Conservation (phyloP, 495 filamentous ascomycete genomes). For the Annulohypoxylon moriforme region DNA sequence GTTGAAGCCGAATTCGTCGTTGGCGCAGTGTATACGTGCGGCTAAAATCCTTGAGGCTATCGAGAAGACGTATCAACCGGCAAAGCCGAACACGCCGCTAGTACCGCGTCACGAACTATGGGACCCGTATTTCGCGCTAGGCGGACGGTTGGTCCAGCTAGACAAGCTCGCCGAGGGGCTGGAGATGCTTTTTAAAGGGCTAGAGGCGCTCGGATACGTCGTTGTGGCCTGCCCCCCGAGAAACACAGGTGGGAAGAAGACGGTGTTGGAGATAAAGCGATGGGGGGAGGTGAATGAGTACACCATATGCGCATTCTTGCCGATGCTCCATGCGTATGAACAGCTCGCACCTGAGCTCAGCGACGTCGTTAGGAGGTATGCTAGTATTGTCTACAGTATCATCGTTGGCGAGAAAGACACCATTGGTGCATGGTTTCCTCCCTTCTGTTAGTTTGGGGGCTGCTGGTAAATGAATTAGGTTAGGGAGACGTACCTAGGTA, state of each 20-base stretch:
- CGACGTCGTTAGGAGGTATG: conserved; percentile 49
- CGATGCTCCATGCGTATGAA: conserved; percentile 48
- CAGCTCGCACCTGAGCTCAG: conserved; percentile 46
- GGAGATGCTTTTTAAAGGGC: conserved; percentile 42
- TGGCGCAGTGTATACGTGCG: conserved; percentile 25
- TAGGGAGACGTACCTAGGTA: neutral
- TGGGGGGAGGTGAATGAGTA: conserved; percentile 55
- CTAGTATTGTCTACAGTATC: conserved; percentile 53
- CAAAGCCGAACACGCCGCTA: conserved; percentile 45
- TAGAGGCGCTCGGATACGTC: conserved; percentile 57
- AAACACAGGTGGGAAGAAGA: conserved; percentile 7
- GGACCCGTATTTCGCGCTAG: conserved; percentile 46
- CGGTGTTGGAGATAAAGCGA: conserved; percentile 50
- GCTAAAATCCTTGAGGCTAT: conserved; percentile 38
- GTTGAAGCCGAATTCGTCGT: neutral
- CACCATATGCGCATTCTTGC: conserved; percentile 52
- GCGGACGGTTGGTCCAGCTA: conserved; percentile 13
- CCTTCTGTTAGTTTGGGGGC: neutral
- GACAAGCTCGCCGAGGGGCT: conserved; percentile 41
- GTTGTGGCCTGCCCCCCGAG: conserved; percentile 50
- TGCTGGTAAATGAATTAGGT: neutral
- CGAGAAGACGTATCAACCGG: conserved; percentile 48
- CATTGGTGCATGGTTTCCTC: conserved; percentile 43
- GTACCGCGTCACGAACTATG: conserved; percentile 51
- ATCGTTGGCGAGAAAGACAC: conserved; percentile 58